A percentile compares a stretch with the other conserved stretches of the same genome.
phyloP scores from a whole-genome alignment of 306 rosid genomes.

The Ormosia emarginata region DNA sequence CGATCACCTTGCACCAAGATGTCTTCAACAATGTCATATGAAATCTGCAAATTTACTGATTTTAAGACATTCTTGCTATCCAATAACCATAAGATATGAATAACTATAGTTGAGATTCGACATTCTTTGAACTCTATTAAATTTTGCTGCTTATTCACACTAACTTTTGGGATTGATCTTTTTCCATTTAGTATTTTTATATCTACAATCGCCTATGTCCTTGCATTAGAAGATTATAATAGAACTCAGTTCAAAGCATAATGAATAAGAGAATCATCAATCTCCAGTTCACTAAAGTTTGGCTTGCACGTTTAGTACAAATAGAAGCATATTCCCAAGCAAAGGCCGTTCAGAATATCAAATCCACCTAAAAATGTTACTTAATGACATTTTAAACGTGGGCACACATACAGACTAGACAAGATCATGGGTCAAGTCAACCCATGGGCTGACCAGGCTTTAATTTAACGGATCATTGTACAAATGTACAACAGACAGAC shows the following conservation, averaged over 20 bases:
- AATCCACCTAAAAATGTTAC: not conserved
- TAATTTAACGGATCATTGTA: not conserved
- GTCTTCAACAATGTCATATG: conserved; percentile 82
- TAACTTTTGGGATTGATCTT: not conserved
- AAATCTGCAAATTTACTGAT: conserved; percentile 52
- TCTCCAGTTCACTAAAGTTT: not conserved
- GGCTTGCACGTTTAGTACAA: not conserved
- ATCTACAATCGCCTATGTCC: not conserved
- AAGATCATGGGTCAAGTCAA: not conserved
- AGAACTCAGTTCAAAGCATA: not conserved
- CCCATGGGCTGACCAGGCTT: not conserved
- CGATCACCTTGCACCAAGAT: conserved; percentile 77
- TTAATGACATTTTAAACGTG: not conserved
- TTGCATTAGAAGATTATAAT: not conserved
- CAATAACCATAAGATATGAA: not conserved
- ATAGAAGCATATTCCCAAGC: not conserved
- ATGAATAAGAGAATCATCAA: not conserved
- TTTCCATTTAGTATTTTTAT: not conserved
- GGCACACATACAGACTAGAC: not conserved
- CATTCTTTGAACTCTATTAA: not conserved
- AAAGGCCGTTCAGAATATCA: not conserved
- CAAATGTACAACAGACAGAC: not conserved
- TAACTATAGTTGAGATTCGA: not conserved
- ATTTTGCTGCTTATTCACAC: not conserved
- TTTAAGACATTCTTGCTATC: conserved; percentile 4